Evolutionary conservation across 768 basidiomycete species (phyloP), one percentile per base, ranked within the genome.

Genomic region (Auriscalpium orientale): DNA sequence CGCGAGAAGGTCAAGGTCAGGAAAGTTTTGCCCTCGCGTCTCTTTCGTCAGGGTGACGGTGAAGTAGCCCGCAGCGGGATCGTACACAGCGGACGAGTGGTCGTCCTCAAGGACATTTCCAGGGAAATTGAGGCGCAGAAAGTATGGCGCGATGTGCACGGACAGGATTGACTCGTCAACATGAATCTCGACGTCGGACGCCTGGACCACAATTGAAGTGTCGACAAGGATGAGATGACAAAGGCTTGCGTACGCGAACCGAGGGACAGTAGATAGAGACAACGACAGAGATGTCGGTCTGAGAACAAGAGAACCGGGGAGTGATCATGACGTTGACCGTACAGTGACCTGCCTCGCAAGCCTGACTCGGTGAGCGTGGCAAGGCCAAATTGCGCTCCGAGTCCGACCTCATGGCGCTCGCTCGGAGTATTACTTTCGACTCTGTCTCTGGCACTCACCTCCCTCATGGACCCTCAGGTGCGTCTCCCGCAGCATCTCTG

Each of bases 91-190:
- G 28, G 80, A 79, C 16, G 88, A 84, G 22, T 71, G 68, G 34
- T 80, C 78, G 56, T 91, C 89, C 62, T 89, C 87, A 55, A 88
- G 80, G 43, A 86, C 61, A 22, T 87, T 66, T 0, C 79, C 67
- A 62, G 87, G 79, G 67, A 94, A 91, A 64, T 84, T 82, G 58
- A 94, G 76, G 1, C 89, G 84, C 53, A 93, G 76, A 64, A 87
- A 93, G 66, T 92, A 94, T 2, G 91, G 91, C 56, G 87, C 89
- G 67, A 91, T 79, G 64, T 92, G 83, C 43, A 91, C 71, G 18
- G 82, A 83, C 66, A 92, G 76, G 49, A 86, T 69, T 28, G 80
- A 80, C 53, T 81, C 81, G 64, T 89, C 85, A 55, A 90, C 81
- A 60, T 86, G 76, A 50, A 91, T 84, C 67, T 92, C 91, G 35